A percentile compares a stretch with the other conserved stretches of the same genome.
Conservation (phyloP, 371 early-diverging fungal species). For the Apophysomyces trapeziformis region DNA sequence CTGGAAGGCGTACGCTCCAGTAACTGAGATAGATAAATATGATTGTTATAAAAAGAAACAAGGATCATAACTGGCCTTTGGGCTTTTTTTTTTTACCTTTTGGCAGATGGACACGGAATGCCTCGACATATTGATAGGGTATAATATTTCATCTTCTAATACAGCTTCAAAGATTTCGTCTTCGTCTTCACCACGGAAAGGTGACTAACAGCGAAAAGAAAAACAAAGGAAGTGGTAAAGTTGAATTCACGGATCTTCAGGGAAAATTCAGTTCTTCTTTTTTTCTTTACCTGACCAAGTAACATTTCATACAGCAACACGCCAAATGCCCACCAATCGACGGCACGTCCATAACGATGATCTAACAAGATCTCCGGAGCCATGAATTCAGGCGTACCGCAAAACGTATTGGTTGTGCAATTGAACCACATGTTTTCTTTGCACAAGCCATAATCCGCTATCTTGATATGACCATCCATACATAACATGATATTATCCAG, state of each 20-base stretch:
- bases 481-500: slow-evolving; percentile 57
- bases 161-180: slow-evolving; percentile 97
- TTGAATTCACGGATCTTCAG: too few species aligned
- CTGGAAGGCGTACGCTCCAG: slow-evolving; percentile 86
- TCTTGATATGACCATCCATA: slow-evolving; percentile 95
- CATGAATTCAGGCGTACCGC: slow-evolving; percentile 92
- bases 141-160: slow-evolving; percentile 90
- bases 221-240: not conserved
- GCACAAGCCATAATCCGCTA: slow-evolving; percentile 96
- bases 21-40: slow-evolving; percentile 50
- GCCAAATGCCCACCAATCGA: slow-evolving; percentile 96
- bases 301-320: slow-evolving; percentile 96
- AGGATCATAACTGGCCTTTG: not conserved
- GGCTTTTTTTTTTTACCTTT: slow-evolving; percentile 51
- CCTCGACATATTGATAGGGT: slow-evolving; percentile 90
- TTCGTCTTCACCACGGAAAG: slow-evolving; percentile 95
- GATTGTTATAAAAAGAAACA: not conserved
- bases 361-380: slow-evolving; percentile 79
- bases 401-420: slow-evolving; percentile 81
- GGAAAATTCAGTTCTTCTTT: not conserved
- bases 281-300: slow-evolving; percentile 68
- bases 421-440: slow-evolving; percentile 60
- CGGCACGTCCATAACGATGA: slow-evolving; percentile 82
- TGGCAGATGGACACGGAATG: slow-evolving; percentile 92
- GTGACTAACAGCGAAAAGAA: slow-evolving; percentile 53